Evolutionary conservation across 2,329 filamentous ascomycete genomes (phyloP).

Genomic region (Hypoxylon sp.): DNA sequence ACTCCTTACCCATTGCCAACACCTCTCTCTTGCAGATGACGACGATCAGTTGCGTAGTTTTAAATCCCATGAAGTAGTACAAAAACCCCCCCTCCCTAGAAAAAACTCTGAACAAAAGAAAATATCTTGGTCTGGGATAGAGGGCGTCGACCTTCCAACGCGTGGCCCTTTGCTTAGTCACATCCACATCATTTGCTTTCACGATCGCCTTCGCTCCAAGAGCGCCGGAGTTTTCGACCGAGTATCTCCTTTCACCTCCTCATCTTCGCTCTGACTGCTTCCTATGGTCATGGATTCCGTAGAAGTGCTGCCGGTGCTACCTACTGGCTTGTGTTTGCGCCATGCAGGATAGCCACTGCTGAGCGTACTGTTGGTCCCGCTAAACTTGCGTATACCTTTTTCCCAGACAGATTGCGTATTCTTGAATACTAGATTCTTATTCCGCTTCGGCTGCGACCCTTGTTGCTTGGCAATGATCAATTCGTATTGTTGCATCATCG

Average conservation of each 20-base stretch:
- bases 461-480: slow-evolving; percentile 51
- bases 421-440: slow-evolving; percentile 41
- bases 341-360: neutral
- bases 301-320: slow-evolving; percentile 43
- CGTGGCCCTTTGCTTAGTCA: slow-evolving; percentile 24
- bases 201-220: neutral
- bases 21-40: neutral
- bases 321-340: slow-evolving; percentile 26
- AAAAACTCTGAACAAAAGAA: neutral
- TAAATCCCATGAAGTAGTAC: neutral
- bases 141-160: slow-evolving; percentile 25
- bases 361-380: slow-evolving; percentile 17
- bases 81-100: neutral
- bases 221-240: neutral
- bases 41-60: neutral
- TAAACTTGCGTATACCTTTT: slow-evolving; percentile 44
- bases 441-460: slow-evolving; percentile 38
- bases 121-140: slow-evolving; percentile 8
- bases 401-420: slow-evolving; percentile 43
- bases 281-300: slow-evolving; percentile 50
- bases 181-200: slow-evolving; percentile 16
- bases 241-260: slow-evolving; percentile 38
- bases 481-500: slow-evolving; percentile 63
- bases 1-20: neutral
- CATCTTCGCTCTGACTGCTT: slow-evolving; percentile 47